Conservation (phyloP, 441 rosid genomes). For the Euphorbia celastroides region DNA sequence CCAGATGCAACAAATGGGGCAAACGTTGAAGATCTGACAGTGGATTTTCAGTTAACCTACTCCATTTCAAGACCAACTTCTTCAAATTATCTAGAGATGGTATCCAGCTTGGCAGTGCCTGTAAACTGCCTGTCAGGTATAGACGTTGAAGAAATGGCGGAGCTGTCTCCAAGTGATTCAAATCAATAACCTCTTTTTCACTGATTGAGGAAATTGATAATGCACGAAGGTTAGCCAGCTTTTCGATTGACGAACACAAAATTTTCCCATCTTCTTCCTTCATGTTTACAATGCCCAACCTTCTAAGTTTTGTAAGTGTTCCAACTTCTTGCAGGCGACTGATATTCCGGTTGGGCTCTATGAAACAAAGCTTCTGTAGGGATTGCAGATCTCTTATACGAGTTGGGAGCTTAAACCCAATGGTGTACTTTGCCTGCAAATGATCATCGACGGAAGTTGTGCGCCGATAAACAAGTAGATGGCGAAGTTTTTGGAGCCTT, state of each 20-base stretch:
- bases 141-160: constrained; percentile 31
- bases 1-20: constrained; percentile 40
- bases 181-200: constrained; percentile 27
- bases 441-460: constrained; percentile 20
- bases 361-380: constrained; percentile 34
- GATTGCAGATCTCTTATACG: constrained; percentile 28
- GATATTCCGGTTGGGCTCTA: constrained; percentile 27
- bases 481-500: constrained; percentile 29
- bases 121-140: constrained; percentile 30
- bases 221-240: constrained; percentile 27
- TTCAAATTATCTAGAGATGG: constrained; percentile 23
- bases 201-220: constrained; percentile 23
- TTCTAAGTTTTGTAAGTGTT: constrained; percentile 28
- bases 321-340: constrained; percentile 26
- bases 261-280: constrained; percentile 27
- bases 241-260: constrained; percentile 33
- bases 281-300: constrained; percentile 34
- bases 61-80: constrained; percentile 34
- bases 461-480: constrained; percentile 33
- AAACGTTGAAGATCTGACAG: constrained; percentile 25
- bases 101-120: constrained; percentile 33
- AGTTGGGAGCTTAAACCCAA: constrained; percentile 26
- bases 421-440: constrained; percentile 21
- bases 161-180: constrained; percentile 18
- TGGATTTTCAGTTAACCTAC: constrained; percentile 30